Evolutionary conservation across 441 rosid genomes (phyloP), one percentile per base, ranked within the genome.

Genomic region (Gossypium gossypioides): DNA sequence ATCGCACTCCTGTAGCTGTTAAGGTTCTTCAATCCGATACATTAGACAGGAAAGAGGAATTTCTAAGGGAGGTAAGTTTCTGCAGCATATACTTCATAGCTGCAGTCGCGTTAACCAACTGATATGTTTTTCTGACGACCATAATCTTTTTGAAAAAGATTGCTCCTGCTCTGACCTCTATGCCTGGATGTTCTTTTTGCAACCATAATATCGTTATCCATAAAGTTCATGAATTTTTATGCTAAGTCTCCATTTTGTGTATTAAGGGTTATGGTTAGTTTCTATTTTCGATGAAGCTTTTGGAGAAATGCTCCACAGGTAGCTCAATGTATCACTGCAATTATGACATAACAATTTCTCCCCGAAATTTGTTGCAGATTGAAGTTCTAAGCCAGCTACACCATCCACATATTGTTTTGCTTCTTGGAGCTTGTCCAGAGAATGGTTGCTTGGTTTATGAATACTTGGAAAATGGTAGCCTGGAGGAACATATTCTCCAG

Each of bases 381-480:
- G 93, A 91, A 80, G 86, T 93, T 78, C 84, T 93, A 72, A 90
- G 97, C 83, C 93, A 87, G 73, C 80, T 90, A 46, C 89, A 80
- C 69, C 97, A 91, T 63, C 95, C 97, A 27, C 84, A 91, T 65
- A 77, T 93, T 76, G 90, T 93, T 78, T 80, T 90, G 83, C 86
- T 93, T 27, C 90, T 91, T 4, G 97, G 98, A 76, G 97, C 96
- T 75, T 91, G 98, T 83, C 93, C 97, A 10, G 98, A 90, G 69
- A 86, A 68, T 68, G 86, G 94, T 69, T 87, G 95, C 79, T 85
- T 93, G 76, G 89, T 88, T 52, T 93, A 93, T 72, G 98, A 93
- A 76, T 93, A 88, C 82, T 68, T 91, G 79, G 98, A 90, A 80
- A 88, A 89, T 74, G 97, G 98, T 78, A 91, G 90, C 82, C 80